Base-by-base conservation (phyloP, 2,329 filamentous ascomycete genomes). In the Eutypella sp. region DNA sequence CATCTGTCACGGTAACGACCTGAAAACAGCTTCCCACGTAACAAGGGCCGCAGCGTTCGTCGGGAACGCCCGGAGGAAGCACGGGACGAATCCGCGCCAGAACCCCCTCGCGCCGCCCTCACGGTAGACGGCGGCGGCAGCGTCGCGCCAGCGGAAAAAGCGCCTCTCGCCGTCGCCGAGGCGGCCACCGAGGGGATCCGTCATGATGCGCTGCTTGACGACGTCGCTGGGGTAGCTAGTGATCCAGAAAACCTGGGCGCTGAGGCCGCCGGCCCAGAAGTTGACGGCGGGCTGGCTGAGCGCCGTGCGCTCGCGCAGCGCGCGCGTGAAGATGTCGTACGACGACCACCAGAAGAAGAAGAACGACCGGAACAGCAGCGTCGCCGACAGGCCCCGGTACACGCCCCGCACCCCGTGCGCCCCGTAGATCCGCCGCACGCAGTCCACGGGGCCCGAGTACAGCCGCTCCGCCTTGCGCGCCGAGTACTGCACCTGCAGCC, bases 291-390 rank as follows among this genome's bases (percentile, higher is more conserved):
- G 89, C 0, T 82, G 81, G 44, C 86, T 86, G 44, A 96, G 70
- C 11, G 57, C 67, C 2, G 91, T 96, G 57, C 82, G 73, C 16
- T 79, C 67, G 45, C 79, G 73, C 61, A 97, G 72, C 48, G 76
- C 69, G 19, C 81, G 75, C 5, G 88, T 87, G 56, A 97, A 78
- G 24, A 96, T 57, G 59, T 96, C 92, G 71, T 99, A 99, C 49
- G 83, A 87, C n/a, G 84, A 84, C 93, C 93, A 99, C 91, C 91
- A 97, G 72, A 85, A 93, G 76, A 96, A 96, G 75, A 99, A 99
- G 71, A 92, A 95, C 13, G 83, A 82, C 16, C 93, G 81, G 72
- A 97, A 97, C 40, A 97, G 67, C 41, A 97, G 72, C 0, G 93
- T 97, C 1, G 93, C 88, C 31, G 69, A 73, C 11, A 99, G 76